Percentiles rank a stretch among this genome's conserved stretches.
phyloP scores from a whole-genome alignment of 768 basidiomycete species.

The Suillus placidus region DNA sequence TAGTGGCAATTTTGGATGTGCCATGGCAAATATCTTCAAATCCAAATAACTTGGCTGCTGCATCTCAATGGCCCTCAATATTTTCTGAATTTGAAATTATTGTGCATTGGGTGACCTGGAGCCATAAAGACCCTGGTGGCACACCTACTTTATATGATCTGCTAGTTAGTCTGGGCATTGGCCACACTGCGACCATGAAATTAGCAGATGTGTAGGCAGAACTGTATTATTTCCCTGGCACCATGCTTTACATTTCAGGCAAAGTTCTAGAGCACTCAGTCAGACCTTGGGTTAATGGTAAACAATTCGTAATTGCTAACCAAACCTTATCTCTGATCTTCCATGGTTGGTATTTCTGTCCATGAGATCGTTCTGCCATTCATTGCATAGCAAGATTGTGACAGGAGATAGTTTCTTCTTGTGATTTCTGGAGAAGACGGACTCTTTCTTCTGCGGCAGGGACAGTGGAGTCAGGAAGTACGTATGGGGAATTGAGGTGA shows the following conservation, averaged over 20 bases:
- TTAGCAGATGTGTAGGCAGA: not conserved
- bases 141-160: conserved; percentile 6
- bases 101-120: not conserved
- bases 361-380: too few relatives aligned
- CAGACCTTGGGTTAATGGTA: not conserved
- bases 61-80: too few relatives aligned
- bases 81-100: conserved; percentile 9
- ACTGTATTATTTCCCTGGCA: conserved; percentile 12
- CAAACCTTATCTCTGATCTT: too few relatives aligned
- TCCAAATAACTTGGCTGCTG: not conserved
- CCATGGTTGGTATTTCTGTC: too few relatives aligned
- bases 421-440: too few relatives aligned
- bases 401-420: too few relatives aligned
- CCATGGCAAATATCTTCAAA: too few relatives aligned
- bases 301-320: too few relatives aligned
- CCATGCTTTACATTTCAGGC: conserved; percentile 7
- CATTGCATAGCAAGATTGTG: too few relatives aligned
- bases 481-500: too few relatives aligned
- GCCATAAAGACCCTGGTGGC: not conserved
- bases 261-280: conserved; percentile 8
- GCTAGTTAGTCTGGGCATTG: conserved; percentile 8
- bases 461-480: too few relatives aligned
- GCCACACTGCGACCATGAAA: not conserved
- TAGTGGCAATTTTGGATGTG: not conserved
- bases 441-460: too few relatives aligned